These are phyloP conservation scores for Angophora floribunda DNA, from an alignment of 345 rosid genomes.

Conservation along the genomic window DNA sequence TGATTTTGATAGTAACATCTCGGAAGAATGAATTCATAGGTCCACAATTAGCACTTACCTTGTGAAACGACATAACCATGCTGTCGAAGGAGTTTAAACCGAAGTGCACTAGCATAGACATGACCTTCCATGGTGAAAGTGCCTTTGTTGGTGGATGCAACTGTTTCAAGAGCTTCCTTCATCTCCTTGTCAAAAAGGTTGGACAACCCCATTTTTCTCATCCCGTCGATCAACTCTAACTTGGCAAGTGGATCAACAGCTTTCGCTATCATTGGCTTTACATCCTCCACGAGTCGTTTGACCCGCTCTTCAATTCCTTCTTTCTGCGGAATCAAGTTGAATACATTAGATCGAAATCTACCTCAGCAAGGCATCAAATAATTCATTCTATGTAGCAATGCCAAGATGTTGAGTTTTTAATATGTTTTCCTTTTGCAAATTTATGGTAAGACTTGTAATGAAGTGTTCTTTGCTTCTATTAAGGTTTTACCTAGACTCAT, in stretches of 20 bases:
- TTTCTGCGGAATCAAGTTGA: conserved; percentile 1
- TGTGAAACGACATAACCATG: conserved; percentile 31
- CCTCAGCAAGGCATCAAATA: background rate
- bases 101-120: conserved; percentile 17
- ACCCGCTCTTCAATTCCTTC: background rate
- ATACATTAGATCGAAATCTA: background rate
- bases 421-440: background rate
- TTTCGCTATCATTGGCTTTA: conserved; percentile 9
- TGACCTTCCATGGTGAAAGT: background rate
- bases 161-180: conserved; percentile 4
- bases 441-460: background rate
- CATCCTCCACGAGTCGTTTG: conserved; percentile 8
- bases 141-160: background rate
- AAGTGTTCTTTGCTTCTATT: background rate
- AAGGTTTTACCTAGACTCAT: background rate
- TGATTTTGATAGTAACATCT: background rate
- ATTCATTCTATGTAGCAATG: background rate
- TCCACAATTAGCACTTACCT: conserved; percentile 2
- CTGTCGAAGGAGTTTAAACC: conserved; percentile 36
- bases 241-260: conserved; percentile 4
- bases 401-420: background rate
- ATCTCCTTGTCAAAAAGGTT: conserved; percentile 22
- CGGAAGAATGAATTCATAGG: background rate
- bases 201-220: conserved; percentile 24
- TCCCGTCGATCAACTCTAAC: conserved; percentile 23